phyloP scores from a whole-genome alignment of 768 basidiomycete species.

The Lentinula guzmanii region DNA sequence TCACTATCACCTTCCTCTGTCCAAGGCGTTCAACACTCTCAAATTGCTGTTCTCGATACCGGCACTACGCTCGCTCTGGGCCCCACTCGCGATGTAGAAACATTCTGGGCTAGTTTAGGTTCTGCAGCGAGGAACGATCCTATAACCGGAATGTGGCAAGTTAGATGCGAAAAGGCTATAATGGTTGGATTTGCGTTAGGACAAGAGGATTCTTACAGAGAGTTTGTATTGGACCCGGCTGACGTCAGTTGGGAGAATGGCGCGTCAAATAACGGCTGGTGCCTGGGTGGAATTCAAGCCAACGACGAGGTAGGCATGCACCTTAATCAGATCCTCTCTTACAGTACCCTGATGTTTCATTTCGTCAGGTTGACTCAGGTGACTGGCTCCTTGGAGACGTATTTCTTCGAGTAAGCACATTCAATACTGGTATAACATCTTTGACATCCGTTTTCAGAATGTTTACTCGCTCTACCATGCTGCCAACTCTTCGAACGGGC shows the following conservation, averaged over 20 bases:
- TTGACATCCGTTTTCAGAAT: constrained; percentile 30
- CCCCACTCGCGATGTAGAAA: constrained; percentile 43
- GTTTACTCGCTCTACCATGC: constrained; percentile 47
- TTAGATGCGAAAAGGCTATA: constrained; percentile 44
- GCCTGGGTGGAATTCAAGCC: constrained; percentile 50
- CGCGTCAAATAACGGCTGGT: constrained; percentile 36
- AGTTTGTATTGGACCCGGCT: constrained; percentile 42
- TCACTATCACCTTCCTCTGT: constrained; percentile 40
- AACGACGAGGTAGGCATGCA: constrained; percentile 38
- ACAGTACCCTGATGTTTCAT: not conserved
- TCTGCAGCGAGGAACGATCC: constrained; percentile 31
- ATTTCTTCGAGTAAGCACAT: constrained; percentile 41
- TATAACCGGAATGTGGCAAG: constrained; percentile 36
- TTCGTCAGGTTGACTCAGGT: constrained; percentile 32
- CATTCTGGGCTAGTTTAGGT: constrained; percentile 45
- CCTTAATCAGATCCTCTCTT: not conserved
- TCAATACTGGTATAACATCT: not conserved
- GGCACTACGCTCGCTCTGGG: constrained; percentile 55
- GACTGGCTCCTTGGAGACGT: constrained; percentile 61
- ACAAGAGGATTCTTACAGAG: constrained; percentile 21
- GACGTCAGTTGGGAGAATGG: constrained; percentile 48
- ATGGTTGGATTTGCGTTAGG: constrained; percentile 41
- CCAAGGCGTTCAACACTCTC: constrained; percentile 24
- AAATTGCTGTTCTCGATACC: constrained; percentile 58
- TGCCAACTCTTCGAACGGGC: constrained; percentile 29